Evolutionary conservation across 768 basidiomycete species (phyloP).

Genomic region (Glaciozyma antarctica): DNA sequence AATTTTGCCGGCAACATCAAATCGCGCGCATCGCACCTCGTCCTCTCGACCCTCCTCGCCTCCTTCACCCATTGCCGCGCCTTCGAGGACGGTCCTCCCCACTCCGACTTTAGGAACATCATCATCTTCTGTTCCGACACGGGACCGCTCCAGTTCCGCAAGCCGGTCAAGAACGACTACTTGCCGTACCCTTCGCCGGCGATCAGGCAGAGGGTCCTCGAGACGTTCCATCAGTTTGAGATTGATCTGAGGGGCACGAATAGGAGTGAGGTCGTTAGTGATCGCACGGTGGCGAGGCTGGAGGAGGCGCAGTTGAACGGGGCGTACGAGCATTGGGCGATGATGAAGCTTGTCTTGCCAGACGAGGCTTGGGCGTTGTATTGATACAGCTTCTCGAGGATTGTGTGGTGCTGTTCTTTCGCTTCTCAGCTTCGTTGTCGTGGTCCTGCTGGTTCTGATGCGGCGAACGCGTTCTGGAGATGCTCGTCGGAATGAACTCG

Average conservation of each 20-base stretch:
- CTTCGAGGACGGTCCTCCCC: conserved; percentile 62
- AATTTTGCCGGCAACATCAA: conserved; percentile 70
- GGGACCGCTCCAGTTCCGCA: conserved; percentile 14
- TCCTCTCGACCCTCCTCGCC: conserved; percentile 59
- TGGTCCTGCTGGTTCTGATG: no score
- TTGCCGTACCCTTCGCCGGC: conserved; percentile 4
- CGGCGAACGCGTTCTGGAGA: no score
- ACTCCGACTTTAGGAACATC: conserved; percentile 48
- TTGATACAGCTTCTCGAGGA: no score
- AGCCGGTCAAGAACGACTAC: conserved; percentile 9
- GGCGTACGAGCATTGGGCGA: conserved; percentile 7
- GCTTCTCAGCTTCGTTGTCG: no score
- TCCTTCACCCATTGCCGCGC: conserved; percentile 71
- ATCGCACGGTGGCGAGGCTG: not conserved
- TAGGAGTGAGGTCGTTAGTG: not conserved
- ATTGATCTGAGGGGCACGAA: not conserved
- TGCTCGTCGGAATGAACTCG: no score
- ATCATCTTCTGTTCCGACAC: conserved; percentile 27
- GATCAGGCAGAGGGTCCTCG: conserved; percentile 6
- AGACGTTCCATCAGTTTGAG: not conserved
- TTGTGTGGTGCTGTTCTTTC: no score
- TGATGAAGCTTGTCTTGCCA: conserved; percentile 20
- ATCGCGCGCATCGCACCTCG: conserved; percentile 55
- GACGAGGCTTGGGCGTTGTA: no score
- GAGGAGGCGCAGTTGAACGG: conserved; percentile 10